Percentiles rank a stretch among this genome's conserved stretches.
Evolutionary conservation across 2,329 filamentous ascomycete genomes (phyloP).

Genomic region (Erysiphe pisi): DNA sequence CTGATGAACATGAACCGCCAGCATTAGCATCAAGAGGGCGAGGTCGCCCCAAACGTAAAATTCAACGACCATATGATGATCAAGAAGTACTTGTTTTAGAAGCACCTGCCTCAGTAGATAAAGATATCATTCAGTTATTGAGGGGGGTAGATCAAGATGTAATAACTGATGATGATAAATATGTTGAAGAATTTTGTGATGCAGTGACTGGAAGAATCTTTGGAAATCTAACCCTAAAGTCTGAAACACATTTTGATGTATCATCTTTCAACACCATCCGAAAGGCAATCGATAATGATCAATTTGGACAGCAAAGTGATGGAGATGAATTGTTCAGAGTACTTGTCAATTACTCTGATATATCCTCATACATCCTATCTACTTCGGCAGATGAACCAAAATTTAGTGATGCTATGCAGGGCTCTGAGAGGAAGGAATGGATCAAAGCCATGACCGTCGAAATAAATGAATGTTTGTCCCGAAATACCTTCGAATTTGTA

Average conservation of each 20-base stretch:
- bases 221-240: background rate
- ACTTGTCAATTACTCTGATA: background rate
- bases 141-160: background rate
- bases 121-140: background rate
- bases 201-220: background rate
- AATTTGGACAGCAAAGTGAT: background rate
- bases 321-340: slow-evolving; percentile 21
- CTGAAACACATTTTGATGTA: background rate
- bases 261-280: background rate
- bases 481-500: slow-evolving; percentile 13
- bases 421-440: background rate
- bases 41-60: slow-evolving; percentile 8
- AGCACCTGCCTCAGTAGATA: background rate
- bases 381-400: slow-evolving; percentile 18
- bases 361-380: background rate
- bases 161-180: background rate
- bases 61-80: slow-evolving; percentile 1
- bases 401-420: background rate
- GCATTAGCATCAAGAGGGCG: background rate
- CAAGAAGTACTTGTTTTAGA: background rate
- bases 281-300: background rate
- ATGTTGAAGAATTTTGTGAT: slow-evolving; percentile 4
- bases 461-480: slow-evolving; percentile 2
- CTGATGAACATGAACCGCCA: background rate
- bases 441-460: background rate